Base-by-base conservation (phyloP, 495 filamentous ascomycete genomes). In the Xylaria telfairii region DNA sequence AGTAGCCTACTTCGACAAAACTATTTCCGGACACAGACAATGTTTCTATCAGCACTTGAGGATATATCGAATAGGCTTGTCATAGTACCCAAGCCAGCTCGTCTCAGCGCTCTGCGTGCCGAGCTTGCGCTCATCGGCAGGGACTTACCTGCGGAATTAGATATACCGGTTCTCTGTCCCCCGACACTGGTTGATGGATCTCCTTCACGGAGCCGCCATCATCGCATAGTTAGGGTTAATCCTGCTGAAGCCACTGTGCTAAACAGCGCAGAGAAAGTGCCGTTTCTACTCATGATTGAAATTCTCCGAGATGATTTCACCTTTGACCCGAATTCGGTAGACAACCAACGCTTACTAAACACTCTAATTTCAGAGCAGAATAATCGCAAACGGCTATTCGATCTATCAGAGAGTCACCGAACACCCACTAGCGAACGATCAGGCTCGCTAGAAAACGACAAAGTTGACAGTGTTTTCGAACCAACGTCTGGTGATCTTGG, bases 221-320 rank as follows among this genome's bases (percentile, higher is more conserved):
- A 93, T 76, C 88, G 91, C 37, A 89, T 93, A 46, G 92, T 93
- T 28, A 85, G 91, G 44, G 81, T 93, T 39, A 93, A 92, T 76
- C 91, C 91, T 44, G 91, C 92, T 12, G 91, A 93, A 79, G 89
- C 91, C 19, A 93, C 91, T 4, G 92, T 92, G 46, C 74, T 93
- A 61, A 93, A 93, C 77, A 93, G 92, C 73, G 91, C 91, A 9
- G 92, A 93, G 74, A 89, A 91, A 73, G 92, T 93, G 19, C 91
- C 91, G 9, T 93, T 92, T 76, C 74, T 93, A 28, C 82, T 93
- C 8, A 92, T 93, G 91, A 85, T 93, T 4, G 91, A 93, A 75
- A 88, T 93, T 9, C 77, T 93, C 51, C 81, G 86, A 6, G 91
- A 93, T 44, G 91, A 93, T 72, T 93, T 93, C 75, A 88, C 88